phyloP scores from a whole-genome alignment of 2,329 filamentous ascomycete genomes.

The Trichoderma sp. region DNA sequence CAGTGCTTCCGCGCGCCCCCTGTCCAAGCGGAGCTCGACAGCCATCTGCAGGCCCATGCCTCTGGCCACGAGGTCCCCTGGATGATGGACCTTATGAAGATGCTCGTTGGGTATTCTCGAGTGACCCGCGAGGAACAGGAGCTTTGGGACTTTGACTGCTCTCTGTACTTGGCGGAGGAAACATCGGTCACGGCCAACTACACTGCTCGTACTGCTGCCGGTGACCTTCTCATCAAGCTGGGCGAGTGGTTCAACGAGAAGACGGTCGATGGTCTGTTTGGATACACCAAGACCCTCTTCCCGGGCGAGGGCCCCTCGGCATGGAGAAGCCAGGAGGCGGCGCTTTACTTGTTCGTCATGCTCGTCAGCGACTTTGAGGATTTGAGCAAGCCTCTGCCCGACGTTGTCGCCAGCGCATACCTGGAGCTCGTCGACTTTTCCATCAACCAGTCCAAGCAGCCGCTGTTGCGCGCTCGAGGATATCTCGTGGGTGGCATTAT shows the following conservation, averaged over 20 bases:
- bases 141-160: conserved; percentile 95
- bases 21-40: conserved; percentile 85
- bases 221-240: conserved; percentile 88
- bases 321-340: conserved; percentile 73
- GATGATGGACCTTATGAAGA: conserved; percentile 84
- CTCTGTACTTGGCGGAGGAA: conserved; percentile 92
- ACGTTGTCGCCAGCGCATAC: conserved; percentile 70
- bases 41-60: conserved; percentile 66
- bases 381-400: conserved; percentile 68
- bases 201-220: conserved; percentile 88
- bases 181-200: conserved; percentile 95
- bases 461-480: conserved; percentile 81
- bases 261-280: conserved; percentile 76
- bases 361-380: conserved; percentile 82
- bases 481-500: conserved; percentile 84
- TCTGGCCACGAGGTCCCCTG: conserved; percentile 69
- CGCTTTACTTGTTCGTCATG: conserved; percentile 83
- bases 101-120: conserved; percentile 81
- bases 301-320: conserved; percentile 46
- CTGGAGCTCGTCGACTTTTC: conserved; percentile 79
- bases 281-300: conserved; percentile 75
- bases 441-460: conserved; percentile 67
- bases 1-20: conserved; percentile 84
- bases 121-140: conserved; percentile 92
- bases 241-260: conserved; percentile 82